phyloP scores from a whole-genome alignment of 495 filamentous ascomycete species.

The Podospora appendiculata region DNA sequence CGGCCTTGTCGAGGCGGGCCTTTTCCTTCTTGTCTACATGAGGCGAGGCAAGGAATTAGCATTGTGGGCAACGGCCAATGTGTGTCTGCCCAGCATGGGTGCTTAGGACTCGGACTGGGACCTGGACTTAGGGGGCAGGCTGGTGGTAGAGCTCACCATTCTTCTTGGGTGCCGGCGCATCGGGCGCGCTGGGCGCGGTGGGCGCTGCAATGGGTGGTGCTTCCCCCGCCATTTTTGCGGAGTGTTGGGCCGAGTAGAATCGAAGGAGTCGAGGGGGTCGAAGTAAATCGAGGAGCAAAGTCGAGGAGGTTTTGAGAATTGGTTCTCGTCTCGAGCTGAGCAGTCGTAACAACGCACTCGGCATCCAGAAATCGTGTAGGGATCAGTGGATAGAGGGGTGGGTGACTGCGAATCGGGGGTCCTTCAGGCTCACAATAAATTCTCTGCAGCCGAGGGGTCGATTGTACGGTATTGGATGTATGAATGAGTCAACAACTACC shows the following conservation, averaged over 20 bases:
- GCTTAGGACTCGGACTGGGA: neutral
- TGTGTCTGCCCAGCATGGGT: too few species aligned
- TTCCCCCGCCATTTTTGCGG: slow-evolving; percentile 15
- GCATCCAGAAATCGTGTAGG: slow-evolving; percentile 17
- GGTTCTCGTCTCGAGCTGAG: slow-evolving; percentile 17
- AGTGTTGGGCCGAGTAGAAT: neutral
- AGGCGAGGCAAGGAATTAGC: neutral
- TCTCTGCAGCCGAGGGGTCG: neutral
- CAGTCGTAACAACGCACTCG: slow-evolving; percentile 22
- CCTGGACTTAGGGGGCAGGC: slow-evolving; percentile 7
- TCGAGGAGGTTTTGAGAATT: slow-evolving; percentile 14
- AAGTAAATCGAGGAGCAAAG: slow-evolving; percentile 9
- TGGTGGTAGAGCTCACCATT: slow-evolving; percentile 24
- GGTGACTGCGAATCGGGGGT: too few species aligned
- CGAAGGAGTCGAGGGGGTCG: slow-evolving; percentile 4
- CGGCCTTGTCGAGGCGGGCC: slow-evolving; percentile 25
- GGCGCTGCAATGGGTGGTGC: neutral
- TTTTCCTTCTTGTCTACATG: slow-evolving; percentile 17
- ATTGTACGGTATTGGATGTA: neutral
- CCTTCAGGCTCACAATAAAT: neutral
- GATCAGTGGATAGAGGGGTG: neutral
- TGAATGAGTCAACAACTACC: neutral
- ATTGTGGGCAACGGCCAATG: too few species aligned
- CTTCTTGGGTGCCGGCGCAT: slow-evolving; percentile 19
- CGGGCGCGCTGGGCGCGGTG: slow-evolving; percentile 3